phyloP scores from a whole-genome alignment of 1,284 basidiomycete genomes.

The Porogramme epimiltina region DNA sequence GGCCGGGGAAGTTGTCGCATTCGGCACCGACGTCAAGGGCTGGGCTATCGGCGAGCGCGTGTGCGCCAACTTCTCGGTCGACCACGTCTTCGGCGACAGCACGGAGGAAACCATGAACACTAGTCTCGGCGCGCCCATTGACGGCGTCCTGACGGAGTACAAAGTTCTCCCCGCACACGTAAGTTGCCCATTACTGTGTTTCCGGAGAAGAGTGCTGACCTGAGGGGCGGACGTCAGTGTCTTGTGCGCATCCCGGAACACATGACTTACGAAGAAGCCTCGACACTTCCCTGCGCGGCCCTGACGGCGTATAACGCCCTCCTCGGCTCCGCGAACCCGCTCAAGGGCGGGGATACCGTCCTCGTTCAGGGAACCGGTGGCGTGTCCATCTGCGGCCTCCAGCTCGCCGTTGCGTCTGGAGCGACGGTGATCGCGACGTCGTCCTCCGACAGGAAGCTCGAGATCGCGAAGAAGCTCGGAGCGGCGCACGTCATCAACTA shows the following conservation, averaged over 20 bases:
- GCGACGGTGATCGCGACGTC: slow-evolving; percentile 45
- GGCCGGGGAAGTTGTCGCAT: slow-evolving; percentile 59
- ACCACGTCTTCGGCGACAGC: slow-evolving; percentile 22
- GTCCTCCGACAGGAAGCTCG: slow-evolving; percentile 44
- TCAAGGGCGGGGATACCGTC: slow-evolving; percentile 33
- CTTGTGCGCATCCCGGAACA: slow-evolving; percentile 36
- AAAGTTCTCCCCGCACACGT: slow-evolving; percentile 25
- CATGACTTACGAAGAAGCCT: slow-evolving; percentile 38
- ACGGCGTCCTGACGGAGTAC: slow-evolving; percentile 62
- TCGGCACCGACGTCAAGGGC: slow-evolving; percentile 51
- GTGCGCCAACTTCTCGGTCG: slow-evolving; percentile 30
- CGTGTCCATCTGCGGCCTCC: slow-evolving; percentile 36
- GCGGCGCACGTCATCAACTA: slow-evolving; percentile 42
- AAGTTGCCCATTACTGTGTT: slow-evolving; percentile 43
- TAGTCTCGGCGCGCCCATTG: slow-evolving; percentile 46
- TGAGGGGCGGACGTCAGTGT: slow-evolving; percentile 7
- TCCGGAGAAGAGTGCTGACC: slow-evolving; percentile 36
- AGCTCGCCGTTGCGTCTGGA: slow-evolving; percentile 42
- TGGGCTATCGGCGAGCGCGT: slow-evolving; percentile 54
- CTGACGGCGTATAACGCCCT: slow-evolving; percentile 43
- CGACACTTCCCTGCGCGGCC: slow-evolving; percentile 33
- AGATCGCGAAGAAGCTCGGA: slow-evolving; percentile 33
- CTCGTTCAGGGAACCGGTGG: slow-evolving; percentile 45
- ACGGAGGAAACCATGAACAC: slow-evolving; percentile 28
- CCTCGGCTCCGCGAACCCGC: slow-evolving; percentile 33